phyloP scores from a whole-genome alignment of 2,329 filamentous ascomycete species.

The Talaromyces rugulosus region DNA sequence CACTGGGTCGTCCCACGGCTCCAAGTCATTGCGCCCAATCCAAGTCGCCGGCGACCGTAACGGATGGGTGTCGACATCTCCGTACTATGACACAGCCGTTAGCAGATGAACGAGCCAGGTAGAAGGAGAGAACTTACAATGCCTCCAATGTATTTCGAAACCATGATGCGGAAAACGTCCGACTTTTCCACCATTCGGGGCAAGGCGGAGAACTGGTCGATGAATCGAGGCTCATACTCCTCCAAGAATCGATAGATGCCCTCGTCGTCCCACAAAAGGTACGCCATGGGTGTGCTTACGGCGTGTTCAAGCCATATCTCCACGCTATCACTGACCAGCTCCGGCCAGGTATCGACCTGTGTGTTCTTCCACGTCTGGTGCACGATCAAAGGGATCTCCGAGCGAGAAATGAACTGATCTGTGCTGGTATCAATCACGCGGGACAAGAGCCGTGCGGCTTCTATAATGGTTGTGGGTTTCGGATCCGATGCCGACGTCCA shows the following conservation, averaged over 20 bases:
- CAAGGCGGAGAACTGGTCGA: constrained; percentile 18
- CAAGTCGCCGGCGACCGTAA: constrained; percentile 23
- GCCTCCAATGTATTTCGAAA: constrained; percentile 24
- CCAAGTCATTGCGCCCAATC: constrained; percentile 22
- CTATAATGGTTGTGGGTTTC: constrained; percentile 20
- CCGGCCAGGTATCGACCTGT: constrained; percentile 22
- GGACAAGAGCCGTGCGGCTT: constrained; percentile 24
- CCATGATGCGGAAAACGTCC: constrained; percentile 29
- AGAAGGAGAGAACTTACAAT: constrained; percentile 10
- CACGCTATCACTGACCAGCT: constrained; percentile 19
- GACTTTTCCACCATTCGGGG: constrained; percentile 25
- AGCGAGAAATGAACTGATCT: constrained; percentile 19
- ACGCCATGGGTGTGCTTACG: constrained; percentile 23
- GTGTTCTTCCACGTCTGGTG: constrained; percentile 31
- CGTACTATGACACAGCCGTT: constrained; percentile 20
- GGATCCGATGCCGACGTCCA: constrained; percentile 10
- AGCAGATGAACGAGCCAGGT: neutral
- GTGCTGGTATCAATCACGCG: constrained; percentile 13
- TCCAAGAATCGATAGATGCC: constrained; percentile 25
- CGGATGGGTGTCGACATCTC: constrained; percentile 29
- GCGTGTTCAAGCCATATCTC: constrained; percentile 26
- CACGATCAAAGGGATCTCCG: constrained; percentile 27
- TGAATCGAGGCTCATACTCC: constrained; percentile 22
- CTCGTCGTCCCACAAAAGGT: constrained; percentile 32
- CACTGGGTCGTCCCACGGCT: constrained; percentile 23